Base-by-base conservation (phyloP, 208 protist genomes). In the Trypanosoma mega region DNA sequence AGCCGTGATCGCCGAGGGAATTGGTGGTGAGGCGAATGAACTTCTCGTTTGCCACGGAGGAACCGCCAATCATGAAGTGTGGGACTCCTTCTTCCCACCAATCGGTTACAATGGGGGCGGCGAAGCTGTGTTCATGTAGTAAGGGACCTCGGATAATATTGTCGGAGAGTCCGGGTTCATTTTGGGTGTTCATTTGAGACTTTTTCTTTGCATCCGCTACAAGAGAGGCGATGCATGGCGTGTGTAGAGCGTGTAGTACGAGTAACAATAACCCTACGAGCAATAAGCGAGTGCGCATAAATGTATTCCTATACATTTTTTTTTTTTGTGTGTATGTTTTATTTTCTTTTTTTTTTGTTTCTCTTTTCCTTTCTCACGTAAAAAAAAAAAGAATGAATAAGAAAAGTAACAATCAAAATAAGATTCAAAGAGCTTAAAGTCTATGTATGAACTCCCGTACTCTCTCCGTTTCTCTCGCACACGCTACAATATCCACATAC, bases 11-110 rank as follows among this genome's bases (percentile, higher is more conserved):
- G 33, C 82, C 78, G 4, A 87, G 73, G 37, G 76, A 81, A 46
- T 90, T 74, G 0, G 72, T 76, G 12, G 88, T 90, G 30, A 94
- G 76, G 3, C 88, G 79, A 54, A 94, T 49, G 46, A 89, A 90
- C n/a, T 84, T 76, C 50, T 88, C 83, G 36, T 81, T 92, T 0
- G 84, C 82, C 12, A 92, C 74, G 33, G 88, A 75, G 16, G 77
- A 81, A 6, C 85, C 88, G 16, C 88, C 85, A 56, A 94, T 82
- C 79, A 92, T 88, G 68, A 78, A 94, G 56, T 94, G 82, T 7
- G 88, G 85, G 0, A 94, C 77, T 2, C 88, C 88, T 53, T 90
- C 88, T 48, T 91, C 76, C 88, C 88, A 94, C 88, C 88, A 94
- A 50, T 94, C 88, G 26, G 68, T 74, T 4, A 94, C 82, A 4